phyloP scores from a whole-genome alignment of 352 stramenopile genomes.

The Globisporangium viniferum region DNA sequence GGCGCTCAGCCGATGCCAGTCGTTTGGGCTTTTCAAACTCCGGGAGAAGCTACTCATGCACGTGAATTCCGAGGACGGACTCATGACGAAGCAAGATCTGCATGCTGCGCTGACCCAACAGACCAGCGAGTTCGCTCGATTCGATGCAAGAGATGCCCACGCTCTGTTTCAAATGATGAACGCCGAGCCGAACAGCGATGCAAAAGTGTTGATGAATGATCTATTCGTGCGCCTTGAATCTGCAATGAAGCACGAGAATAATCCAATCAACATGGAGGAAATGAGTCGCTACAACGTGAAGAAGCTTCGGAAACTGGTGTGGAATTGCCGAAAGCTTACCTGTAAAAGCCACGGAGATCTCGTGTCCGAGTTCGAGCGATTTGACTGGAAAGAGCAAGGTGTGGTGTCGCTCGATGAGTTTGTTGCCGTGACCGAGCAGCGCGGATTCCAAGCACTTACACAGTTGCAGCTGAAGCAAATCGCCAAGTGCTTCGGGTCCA shows the following conservation, averaged over 20 bases:
- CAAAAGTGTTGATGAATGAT: conserved; percentile 32
- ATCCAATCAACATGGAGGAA: conserved; percentile 7
- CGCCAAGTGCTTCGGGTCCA: conserved; percentile 51
- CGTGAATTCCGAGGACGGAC: conserved; percentile 36
- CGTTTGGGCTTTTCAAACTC: conserved; percentile 36
- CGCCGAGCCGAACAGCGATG: conserved; percentile 6
- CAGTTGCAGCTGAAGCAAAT: conserved; percentile 36
- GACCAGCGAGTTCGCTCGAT: conserved; percentile 23
- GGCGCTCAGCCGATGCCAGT: conserved; percentile 30
- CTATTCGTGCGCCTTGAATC: conserved; percentile 35
- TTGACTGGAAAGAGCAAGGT: conserved; percentile 55
- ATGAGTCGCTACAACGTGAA: conserved; percentile 43
- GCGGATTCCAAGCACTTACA: conserved; percentile 50
- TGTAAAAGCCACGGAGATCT: conserved; percentile 32
- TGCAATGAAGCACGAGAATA: conserved; percentile 16
- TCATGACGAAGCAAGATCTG: conserved; percentile 38
- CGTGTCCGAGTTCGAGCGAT: conserved; percentile 53
- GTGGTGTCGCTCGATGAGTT: conserved; percentile 52
- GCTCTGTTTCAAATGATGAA: conserved; percentile 35
- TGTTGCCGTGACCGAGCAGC: conserved; percentile 26
- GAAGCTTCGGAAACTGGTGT: conserved; percentile 44
- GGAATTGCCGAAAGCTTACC: conserved; percentile 49
- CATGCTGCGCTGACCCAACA: conserved; percentile 36
- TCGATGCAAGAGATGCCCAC: conserved; percentile 35
- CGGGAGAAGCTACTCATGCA: conserved; percentile 36